These are phyloP conservation scores for Dovyalis caffra DNA, from an alignment of 345 rosid species.

Conservation along the genomic window DNA sequence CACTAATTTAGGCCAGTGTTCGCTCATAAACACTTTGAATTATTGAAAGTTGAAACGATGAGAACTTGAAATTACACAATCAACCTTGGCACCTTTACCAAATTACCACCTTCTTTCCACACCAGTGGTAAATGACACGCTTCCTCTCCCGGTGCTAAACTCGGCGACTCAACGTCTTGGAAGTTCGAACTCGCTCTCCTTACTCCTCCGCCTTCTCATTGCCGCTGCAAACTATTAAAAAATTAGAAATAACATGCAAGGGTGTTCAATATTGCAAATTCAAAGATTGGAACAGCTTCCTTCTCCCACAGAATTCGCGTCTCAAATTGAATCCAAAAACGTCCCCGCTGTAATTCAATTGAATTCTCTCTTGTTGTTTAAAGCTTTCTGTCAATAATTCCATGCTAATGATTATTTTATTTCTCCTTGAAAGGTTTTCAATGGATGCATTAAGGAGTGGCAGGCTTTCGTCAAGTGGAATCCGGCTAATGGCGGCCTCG, in stretches of 20 bases:
- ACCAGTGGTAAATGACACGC: not conserved
- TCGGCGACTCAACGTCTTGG: not conserved
- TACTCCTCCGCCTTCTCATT: not conserved
- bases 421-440: slow-evolving; percentile 46
- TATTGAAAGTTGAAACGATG: not conserved
- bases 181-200: not conserved
- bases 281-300: slow-evolving; percentile 47
- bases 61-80: not conserved
- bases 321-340: slow-evolving; percentile 61
- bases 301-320: slow-evolving; percentile 49
- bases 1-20: not conserved
- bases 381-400: not conserved
- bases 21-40: not conserved
- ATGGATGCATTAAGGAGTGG: slow-evolving; percentile 60
- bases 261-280: slow-evolving; percentile 25
- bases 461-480: slow-evolving; percentile 65
- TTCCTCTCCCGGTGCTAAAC: not conserved
- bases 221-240: not conserved
- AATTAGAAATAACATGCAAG: slow-evolving; percentile 22
- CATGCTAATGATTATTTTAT: no score
- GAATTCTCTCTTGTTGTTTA: not conserved
- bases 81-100: not conserved
- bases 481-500: slow-evolving; percentile 67
- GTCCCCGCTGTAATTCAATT: slow-evolving; percentile 55
- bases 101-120: not conserved